Conservation (phyloP, 352 stramenopile genomes). For the Aphanomyces astaci region DNA sequence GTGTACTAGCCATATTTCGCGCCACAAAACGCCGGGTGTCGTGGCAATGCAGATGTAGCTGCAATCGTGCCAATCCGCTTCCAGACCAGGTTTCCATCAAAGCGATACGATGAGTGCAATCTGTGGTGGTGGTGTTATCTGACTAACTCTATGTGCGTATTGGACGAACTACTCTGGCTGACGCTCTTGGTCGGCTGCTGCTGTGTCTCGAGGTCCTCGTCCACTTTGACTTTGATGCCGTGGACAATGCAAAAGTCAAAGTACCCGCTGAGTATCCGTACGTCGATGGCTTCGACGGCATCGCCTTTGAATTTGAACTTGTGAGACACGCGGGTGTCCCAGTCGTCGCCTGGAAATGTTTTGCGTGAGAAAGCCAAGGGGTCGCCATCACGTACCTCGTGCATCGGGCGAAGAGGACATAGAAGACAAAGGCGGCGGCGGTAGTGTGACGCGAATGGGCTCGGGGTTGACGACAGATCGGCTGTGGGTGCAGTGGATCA, state of each 20-base stretch:
- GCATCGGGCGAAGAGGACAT: background rate
- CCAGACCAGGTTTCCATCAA: too few species aligned
- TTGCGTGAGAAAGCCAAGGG: background rate
- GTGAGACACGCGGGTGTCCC: background rate
- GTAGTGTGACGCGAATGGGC: slow-evolving; percentile 7
- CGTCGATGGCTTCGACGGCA: slow-evolving; percentile 20
- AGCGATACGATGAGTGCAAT: too few species aligned
- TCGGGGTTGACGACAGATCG: slow-evolving; percentile 19
- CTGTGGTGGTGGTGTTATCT: too few species aligned
- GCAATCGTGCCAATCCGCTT: too few species aligned
- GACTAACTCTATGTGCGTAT: background rate
- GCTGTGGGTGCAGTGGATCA: slow-evolving; percentile 38
- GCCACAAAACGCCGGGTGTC: too few species aligned
- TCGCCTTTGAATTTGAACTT: slow-evolving; percentile 24
- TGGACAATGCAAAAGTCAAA: slow-evolving; percentile 22
- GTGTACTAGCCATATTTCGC: too few species aligned
- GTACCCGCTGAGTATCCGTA: slow-evolving; percentile 23
- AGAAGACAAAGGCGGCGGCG: background rate
- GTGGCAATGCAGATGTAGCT: too few species aligned
- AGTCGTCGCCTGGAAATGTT: background rate
- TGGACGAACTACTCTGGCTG: background rate
- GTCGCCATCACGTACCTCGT: background rate
- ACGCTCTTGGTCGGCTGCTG: background rate
- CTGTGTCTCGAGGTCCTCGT: slow-evolving; percentile 15
- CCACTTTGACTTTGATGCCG: slow-evolving; percentile 21